Evolutionary conservation across 2,329 filamentous ascomycete species (phyloP).

Genomic region (Botryosphaeria agaves): DNA sequence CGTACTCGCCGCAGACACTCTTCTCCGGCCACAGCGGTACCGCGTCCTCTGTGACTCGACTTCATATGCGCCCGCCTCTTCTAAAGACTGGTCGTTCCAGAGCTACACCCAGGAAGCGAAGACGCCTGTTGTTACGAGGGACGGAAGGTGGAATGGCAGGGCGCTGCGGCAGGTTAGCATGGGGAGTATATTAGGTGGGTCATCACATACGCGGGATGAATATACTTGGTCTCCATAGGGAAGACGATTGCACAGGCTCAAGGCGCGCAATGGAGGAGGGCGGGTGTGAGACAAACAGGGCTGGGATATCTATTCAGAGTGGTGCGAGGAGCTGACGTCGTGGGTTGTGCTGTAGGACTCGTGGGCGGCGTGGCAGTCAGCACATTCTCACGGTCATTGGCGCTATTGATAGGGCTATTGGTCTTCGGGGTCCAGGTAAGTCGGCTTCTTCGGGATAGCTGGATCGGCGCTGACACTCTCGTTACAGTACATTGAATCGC

Average conservation of each 20-base stretch:
- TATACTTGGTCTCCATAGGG: too few relatives aligned
- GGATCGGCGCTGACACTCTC: not conserved
- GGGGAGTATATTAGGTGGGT: slow-evolving; percentile 27
- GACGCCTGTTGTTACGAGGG: slow-evolving; percentile 18
- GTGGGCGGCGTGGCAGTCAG: slow-evolving; percentile 47
- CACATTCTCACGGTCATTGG: slow-evolving; percentile 53
- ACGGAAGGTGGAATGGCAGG: slow-evolving; percentile 21
- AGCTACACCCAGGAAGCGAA: slow-evolving; percentile 21
- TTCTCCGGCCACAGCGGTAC: slow-evolving; percentile 11
- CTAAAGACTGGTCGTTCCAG: slow-evolving; percentile 21
- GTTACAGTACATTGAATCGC: slow-evolving; percentile 29
- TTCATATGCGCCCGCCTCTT: slow-evolving; percentile 8
- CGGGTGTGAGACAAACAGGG: not conserved
- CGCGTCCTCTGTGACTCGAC: slow-evolving; percentile 19
- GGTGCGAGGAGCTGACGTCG: not conserved
- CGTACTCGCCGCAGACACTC: slow-evolving; percentile 13
- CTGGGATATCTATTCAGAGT: not conserved
- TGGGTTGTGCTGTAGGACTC: slow-evolving; percentile 30
- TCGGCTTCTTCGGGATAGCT: not conserved
- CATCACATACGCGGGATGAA: too few relatives aligned
- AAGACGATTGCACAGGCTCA: too few relatives aligned
- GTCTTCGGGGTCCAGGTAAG: slow-evolving; percentile 47
- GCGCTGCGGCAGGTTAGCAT: slow-evolving; percentile 26
- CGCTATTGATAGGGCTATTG: slow-evolving; percentile 46
- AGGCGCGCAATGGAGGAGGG: not conserved